These are phyloP conservation scores for Hordeum marinum DNA, from an alignment of 176 grass and related monocot genomes.

Conservation along the genomic window DNA sequence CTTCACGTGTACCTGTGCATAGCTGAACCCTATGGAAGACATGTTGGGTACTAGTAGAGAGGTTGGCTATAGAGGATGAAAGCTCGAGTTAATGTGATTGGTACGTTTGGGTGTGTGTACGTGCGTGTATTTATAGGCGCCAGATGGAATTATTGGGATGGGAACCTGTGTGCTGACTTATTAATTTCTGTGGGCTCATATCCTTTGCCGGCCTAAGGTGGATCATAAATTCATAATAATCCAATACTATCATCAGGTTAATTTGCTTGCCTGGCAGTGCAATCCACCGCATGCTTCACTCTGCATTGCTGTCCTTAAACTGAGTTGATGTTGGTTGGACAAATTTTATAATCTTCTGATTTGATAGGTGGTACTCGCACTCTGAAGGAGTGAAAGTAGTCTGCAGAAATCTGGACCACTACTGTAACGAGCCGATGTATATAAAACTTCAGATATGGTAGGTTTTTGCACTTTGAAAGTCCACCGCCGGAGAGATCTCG, in stretches of 20 bases:
- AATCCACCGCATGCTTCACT: neutral
- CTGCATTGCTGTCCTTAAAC: neutral
- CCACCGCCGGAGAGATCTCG: neutral
- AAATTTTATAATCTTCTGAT: neutral
- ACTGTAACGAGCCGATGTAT: neutral
- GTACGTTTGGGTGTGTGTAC: neutral
- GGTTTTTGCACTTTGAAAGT: neutral
- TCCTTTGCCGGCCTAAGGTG: neutral
- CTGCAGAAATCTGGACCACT: neutral
- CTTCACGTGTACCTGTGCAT: slow-evolving; percentile 31
- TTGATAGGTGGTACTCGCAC: neutral
- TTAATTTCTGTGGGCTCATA: slow-evolving; percentile 16
- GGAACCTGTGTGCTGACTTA: neutral
- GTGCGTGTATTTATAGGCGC: slow-evolving; percentile 8
- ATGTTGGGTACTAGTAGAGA: too few relatives aligned
- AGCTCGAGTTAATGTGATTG: neutral
- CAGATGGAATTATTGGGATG: neutral
- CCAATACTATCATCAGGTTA: neutral
- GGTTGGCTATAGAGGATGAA: neutral
- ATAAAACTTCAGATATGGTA: neutral
- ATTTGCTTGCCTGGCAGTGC: neutral
- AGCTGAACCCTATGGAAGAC: neutral
- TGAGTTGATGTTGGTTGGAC: neutral
- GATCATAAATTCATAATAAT: neutral
- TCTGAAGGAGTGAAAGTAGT: neutral